phyloP scores from a whole-genome alignment of 768 basidiomycete genomes.

The Mycena rebaudengoi region DNA sequence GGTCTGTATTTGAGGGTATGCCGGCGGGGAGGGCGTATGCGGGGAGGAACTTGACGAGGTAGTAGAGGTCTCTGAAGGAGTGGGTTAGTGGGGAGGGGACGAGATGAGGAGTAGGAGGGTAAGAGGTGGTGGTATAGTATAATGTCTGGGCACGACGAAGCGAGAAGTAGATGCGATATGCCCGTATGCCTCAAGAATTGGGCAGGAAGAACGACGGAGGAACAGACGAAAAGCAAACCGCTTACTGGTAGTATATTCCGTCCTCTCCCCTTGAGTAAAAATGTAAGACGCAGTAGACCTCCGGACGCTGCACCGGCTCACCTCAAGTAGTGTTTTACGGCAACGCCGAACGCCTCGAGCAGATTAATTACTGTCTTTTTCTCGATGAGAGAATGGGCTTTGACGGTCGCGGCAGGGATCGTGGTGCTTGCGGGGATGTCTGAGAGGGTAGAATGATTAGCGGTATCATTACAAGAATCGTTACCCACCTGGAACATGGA shows the following conservation, averaged over 20 bases:
- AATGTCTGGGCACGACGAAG: too few relatives aligned
- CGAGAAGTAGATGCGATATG: too few relatives aligned
- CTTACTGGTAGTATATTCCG: constrained; percentile 51
- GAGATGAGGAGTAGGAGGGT: too few relatives aligned
- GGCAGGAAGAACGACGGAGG: background rate
- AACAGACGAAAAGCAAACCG: too few relatives aligned
- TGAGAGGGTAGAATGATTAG: constrained; percentile 28
- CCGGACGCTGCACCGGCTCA: too few relatives aligned
- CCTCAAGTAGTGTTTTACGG: constrained; percentile 76
- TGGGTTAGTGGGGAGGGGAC: too few relatives aligned
- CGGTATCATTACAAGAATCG: constrained; percentile 30
- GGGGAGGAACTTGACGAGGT: constrained; percentile 78
- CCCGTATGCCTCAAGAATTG: background rate
- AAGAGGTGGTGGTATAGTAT: too few relatives aligned
- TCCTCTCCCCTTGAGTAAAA: constrained; percentile 60
- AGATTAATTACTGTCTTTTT: constrained; percentile 77
- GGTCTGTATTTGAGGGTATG: constrained; percentile 49
- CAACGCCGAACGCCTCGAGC: constrained; percentile 69
- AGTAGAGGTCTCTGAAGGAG: constrained; percentile 64
- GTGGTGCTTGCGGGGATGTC: constrained; percentile 20
- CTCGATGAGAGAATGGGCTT: constrained; percentile 62
- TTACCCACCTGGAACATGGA: constrained; percentile 66
- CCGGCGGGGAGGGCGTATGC: constrained; percentile 65
- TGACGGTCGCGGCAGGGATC: constrained; percentile 40
- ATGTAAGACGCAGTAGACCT: too few relatives aligned